Evolutionary conservation across 345 rosid species (phyloP).

Genomic region (Draba incana): DNA sequence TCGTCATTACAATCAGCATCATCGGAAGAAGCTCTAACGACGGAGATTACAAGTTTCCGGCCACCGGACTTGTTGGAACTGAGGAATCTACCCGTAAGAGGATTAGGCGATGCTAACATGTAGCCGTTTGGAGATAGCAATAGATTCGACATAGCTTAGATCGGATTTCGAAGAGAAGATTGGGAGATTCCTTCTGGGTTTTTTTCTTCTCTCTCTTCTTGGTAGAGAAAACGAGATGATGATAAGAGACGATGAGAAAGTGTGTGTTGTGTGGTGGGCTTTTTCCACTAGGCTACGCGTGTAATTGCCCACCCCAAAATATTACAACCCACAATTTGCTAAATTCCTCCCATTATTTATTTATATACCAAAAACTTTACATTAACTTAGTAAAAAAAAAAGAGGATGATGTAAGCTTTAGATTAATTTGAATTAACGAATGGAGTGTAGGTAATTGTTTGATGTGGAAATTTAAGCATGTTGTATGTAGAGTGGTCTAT

Average conservation of each 20-base stretch:
- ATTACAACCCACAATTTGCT: constrained; percentile 6
- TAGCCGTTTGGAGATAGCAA: constrained; percentile 62
- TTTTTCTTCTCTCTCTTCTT: background rate
- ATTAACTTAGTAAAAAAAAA: no score
- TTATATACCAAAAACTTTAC: no score
- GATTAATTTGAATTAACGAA: no score
- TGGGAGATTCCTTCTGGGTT: background rate
- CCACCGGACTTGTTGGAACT: constrained; percentile 31
- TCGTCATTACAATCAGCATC: constrained; percentile 80
- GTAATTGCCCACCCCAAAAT: constrained; percentile 31
- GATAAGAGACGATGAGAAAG: background rate
- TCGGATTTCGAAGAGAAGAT: background rate
- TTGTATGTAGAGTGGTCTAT: no score
- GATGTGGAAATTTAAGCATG: no score
- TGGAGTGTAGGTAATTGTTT: no score
- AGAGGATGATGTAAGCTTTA: no score
- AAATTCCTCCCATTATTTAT: background rate
- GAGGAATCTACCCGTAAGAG: constrained; percentile 38
- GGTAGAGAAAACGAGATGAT: background rate
- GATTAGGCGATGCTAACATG: constrained; percentile 56
- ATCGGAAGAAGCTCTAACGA: constrained; percentile 63
- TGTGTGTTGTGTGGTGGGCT: constrained; percentile 34
- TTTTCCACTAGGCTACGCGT: constrained; percentile 34
- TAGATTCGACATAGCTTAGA: constrained; percentile 60
- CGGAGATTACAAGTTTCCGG: constrained; percentile 40